These are phyloP conservation scores for Aspergillus piperis DNA, from an alignment of 2,329 filamentous ascomycete species.

Conservation along the genomic window DNA sequence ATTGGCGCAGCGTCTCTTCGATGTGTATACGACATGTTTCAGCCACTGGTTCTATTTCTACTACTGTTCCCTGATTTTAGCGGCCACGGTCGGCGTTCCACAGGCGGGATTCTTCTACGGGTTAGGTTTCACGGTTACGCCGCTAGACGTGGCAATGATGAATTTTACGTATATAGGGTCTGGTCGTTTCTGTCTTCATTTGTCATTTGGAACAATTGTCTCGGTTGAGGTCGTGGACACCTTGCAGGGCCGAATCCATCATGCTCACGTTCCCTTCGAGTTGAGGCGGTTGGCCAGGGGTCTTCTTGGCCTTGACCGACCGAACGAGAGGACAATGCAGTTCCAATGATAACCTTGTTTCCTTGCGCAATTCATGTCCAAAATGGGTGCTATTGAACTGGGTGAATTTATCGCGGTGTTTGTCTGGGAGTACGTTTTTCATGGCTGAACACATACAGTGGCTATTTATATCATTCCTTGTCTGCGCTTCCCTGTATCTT, in stretches of 20 bases:
- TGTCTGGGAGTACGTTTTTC: background rate
- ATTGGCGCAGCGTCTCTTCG: conserved; percentile 6
- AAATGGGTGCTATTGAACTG: background rate
- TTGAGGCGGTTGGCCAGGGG: background rate
- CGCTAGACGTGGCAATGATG: conserved; percentile 19
- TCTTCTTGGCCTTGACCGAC: background rate
- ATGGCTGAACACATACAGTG: background rate
- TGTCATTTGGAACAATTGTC: background rate
- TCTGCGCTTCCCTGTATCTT: background rate
- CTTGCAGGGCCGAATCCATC: too few species aligned
- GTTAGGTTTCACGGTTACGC: conserved; percentile 23
- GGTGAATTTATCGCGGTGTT: background rate
- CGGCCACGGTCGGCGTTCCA: conserved; percentile 32
- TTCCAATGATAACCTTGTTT: conserved; percentile 19
- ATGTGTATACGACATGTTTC: conserved; percentile 15
- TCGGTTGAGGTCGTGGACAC: conserved; percentile 5
- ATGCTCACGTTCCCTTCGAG: too few species aligned
- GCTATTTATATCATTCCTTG: background rate
- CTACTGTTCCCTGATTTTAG: conserved; percentile 26
- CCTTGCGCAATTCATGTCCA: conserved; percentile 1
- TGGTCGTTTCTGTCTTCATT: conserved; percentile 8
- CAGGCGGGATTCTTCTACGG: conserved; percentile 21
- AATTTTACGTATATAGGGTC: conserved; percentile 23
- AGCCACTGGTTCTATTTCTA: conserved; percentile 11
- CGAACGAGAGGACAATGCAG: background rate